Base-by-base conservation (phyloP, 2,329 filamentous ascomycete species). In the Clonostachys solani region DNA sequence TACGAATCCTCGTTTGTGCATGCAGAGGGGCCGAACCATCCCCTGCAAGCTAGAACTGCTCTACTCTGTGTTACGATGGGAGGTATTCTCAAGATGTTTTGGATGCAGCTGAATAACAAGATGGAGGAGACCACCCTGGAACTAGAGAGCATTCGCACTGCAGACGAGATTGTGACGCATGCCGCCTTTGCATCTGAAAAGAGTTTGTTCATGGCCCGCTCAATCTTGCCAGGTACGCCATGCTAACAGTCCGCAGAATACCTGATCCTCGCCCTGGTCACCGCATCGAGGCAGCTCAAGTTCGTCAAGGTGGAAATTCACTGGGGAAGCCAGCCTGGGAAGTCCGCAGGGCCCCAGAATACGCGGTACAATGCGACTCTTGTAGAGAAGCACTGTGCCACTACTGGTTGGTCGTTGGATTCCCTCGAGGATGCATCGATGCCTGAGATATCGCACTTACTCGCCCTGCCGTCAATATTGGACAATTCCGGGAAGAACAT, bases 161-260 rank as follows among this genome's bases (percentile, higher is more conserved):
- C 86, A 1, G 83, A 90, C 52, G 86, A 90, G 53, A 64, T 89
- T n/a, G 77, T 92, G 44, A 90, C 89, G 1, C 90, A 95, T 67
- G 89, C 89, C 12, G 80, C 88, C 37, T 73, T 91, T 51, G 80
- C 85, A 49, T 81, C 87, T 4, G 88, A 92, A 47, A 89, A 84
- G 65, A 83, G 87, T 89, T 66, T 59, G 72, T 57, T 34, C 3
- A 13, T 34, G 13, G 5, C 7, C 33, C 16, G 6, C 12, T 8
- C 10, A 5, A 13, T 8, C 4, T 9, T 19, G 17, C 15, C 33
- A 45, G 33, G 46, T 49, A 17, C 47, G 9, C 12, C 41, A 48
- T 33, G 19, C 53, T 60, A 41, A 78, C 54, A n/a, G 35, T 4
- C 60, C 54, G 33, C 36, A 74, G 66, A 71, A 49, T 74, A 73